Evolutionary conservation across 129 eudicot genomes (phyloP), one percentile per base, ranked within the genome.

Genomic region (Tagetes erecta): DNA sequence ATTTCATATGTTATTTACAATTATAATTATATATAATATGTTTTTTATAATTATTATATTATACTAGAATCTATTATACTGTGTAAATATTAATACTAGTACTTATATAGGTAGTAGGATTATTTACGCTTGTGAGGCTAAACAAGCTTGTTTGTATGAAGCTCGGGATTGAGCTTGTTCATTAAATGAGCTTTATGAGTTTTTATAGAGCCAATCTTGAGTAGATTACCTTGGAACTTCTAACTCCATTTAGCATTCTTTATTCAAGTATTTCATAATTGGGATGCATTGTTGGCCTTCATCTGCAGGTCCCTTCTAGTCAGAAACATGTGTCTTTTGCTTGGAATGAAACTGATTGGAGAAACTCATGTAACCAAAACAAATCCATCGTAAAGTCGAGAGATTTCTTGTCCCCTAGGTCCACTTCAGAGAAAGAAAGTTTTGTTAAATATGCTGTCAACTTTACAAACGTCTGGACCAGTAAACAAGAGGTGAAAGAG

Each of bases 391-490:
- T 91, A 52, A 85, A 78, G 64, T 85, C 97, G 3, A 68, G 82
- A 45, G 81, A 82, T 72, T 58, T 83, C 56, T 75, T 91, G 52
- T 88, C 89, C 41, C 90, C 91, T 13, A 30, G 86, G 78, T 80
- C 97, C 30, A 33, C 72, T 42, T 83, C 97, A 30, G 87, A 78
- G 47, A 86, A 85, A 20, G 80, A 82, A 40, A 94, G 72, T 77
- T 91, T 85, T 75, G 83, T 84, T n/a, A 77, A 83, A 68, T 96
- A 94, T 33, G 58, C 76, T 52, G 57, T 94, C 63, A 85, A 83
- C 83, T 94, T 94, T 64, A 1, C 80, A 8, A 94, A 87, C 84
- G 63, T 94, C 71, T 94, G 99, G 99, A 91, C 93, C 82, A 94
- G 97, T 45, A 97, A 94, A 55, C 88, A 57, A 68, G 93, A 88